Base-by-base conservation (phyloP, 257 asterid species). In the Anisodus tanguticus region DNA sequence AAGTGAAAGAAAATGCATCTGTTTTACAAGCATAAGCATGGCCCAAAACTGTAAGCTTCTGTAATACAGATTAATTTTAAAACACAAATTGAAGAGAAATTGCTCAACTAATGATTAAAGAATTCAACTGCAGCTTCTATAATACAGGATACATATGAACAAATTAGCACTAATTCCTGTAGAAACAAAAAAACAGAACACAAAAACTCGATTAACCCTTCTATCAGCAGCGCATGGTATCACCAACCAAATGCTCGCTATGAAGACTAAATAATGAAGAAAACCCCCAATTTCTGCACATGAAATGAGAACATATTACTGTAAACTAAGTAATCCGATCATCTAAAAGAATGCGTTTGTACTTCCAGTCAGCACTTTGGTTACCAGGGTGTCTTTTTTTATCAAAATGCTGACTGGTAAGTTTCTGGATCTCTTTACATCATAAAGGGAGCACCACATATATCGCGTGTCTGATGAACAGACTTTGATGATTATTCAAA, bases 81-180 rank as follows among this genome's bases (percentile, higher is more conserved):
- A 37, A 68, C 51, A 37, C 26, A 68, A 74, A 49, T 74, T 3
- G 12, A 74, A 77, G 64, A 53, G 49, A 26, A 76, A 54, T 77
- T 53, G 15, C 82, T 77, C 49, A 26, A 7, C 15, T 7, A 53
- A 26, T 77, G 43, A 51, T 76, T 31, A 47, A 84, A 47, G 68
- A 83, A 51, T 69, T 87, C 80, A 60, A 45, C 59, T 86, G 82
- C 82, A 17, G 39, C 87, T 86, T 86, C 87, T 85, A 88, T 83
- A 84, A 86, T 89, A 89, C 94, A 90, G 83, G 85, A 88, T 77
- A 83, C 54, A 68, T 86, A 87, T 86, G 85, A 86, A 87, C 86
- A 87, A 84, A 87, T 90, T 88, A 53, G 81, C 15, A 55, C 85
- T 69, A 68, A 22, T 4, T 77, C 82, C 64, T 77, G 47, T 77